phyloP scores from a whole-genome alignment of 441 rosid species.

The Brassica hybrid region DNA sequence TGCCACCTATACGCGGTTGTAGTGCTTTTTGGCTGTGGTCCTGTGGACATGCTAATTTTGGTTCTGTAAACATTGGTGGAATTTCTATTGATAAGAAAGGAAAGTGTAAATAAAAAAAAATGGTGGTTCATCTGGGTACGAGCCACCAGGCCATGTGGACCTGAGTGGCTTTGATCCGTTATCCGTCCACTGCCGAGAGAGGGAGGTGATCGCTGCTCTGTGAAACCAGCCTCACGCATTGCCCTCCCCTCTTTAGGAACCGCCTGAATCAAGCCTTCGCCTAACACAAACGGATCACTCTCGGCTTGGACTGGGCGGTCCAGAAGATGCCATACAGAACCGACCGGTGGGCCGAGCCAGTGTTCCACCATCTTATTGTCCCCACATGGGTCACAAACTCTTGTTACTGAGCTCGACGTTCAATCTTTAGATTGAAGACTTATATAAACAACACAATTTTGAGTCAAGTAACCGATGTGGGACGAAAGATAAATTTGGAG shows the following conservation, averaged over 20 bases:
- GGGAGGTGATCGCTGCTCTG: slow-evolving; percentile 55
- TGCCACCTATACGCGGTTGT: neutral
- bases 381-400: neutral
- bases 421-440: neutral
- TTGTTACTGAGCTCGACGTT: neutral
- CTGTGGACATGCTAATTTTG: neutral
- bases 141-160: neutral
- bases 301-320: too few relatives aligned
- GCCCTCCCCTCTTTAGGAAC: slow-evolving; percentile 37
- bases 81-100: neutral
- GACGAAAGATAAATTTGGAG: neutral
- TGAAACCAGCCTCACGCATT: slow-evolving; percentile 57
- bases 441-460: neutral
- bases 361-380: neutral
- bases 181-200: slow-evolving; percentile 45
- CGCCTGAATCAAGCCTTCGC: too few relatives aligned
- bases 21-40: neutral
- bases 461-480: neutral
- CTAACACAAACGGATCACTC: too few relatives aligned
- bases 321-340: too few relatives aligned
- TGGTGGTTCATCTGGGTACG: neutral
- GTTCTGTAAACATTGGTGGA: neutral
- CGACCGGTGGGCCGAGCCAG: neutral
- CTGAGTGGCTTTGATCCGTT: slow-evolving; percentile 25
- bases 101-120: neutral